Conservation (phyloP, 192 early-diverging fungal genomes). For the Mortierella hygrophila region DNA sequence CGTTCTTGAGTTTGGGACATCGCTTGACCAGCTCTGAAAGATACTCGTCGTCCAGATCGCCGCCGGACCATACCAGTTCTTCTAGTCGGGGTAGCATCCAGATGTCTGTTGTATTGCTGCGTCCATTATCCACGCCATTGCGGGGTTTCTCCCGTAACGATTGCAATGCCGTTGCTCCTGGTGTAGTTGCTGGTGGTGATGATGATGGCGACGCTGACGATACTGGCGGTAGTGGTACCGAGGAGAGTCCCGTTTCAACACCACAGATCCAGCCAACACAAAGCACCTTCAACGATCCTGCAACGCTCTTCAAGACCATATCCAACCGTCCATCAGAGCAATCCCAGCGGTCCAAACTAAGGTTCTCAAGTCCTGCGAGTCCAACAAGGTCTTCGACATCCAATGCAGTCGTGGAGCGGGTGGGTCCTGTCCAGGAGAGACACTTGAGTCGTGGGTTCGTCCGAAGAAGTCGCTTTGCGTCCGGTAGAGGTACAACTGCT, state of each 20-base stretch:
- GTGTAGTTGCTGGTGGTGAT: neutral
- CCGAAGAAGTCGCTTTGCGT: neutral
- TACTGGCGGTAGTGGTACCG: neutral
- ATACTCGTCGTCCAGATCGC: too few relatives aligned
- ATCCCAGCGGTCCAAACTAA: neutral
- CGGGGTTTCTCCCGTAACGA: too few relatives aligned
- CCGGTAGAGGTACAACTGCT: neutral
- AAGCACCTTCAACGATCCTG: neutral
- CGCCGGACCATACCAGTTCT: too few relatives aligned
- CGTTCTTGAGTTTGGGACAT: too few relatives aligned
- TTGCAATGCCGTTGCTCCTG: neutral
- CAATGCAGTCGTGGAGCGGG: too few relatives aligned
- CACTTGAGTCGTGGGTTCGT: neutral
- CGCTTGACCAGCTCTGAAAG: too few relatives aligned
- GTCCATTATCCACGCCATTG: too few relatives aligned
- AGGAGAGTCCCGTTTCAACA: neutral
- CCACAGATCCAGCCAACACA: neutral
- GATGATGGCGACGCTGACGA: neutral
- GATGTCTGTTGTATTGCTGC: too few relatives aligned
- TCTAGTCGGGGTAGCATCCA: too few relatives aligned
- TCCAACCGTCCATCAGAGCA: neutral
- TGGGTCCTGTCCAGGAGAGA: neutral
- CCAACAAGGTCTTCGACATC: too few relatives aligned
- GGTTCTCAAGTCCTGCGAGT: too few relatives aligned
- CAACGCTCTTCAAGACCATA: neutral